These are phyloP conservation scores for Colletotrichum lindemuthianum DNA, from an alignment of 2,329 filamentous ascomycete genomes.

Conservation along the genomic window DNA sequence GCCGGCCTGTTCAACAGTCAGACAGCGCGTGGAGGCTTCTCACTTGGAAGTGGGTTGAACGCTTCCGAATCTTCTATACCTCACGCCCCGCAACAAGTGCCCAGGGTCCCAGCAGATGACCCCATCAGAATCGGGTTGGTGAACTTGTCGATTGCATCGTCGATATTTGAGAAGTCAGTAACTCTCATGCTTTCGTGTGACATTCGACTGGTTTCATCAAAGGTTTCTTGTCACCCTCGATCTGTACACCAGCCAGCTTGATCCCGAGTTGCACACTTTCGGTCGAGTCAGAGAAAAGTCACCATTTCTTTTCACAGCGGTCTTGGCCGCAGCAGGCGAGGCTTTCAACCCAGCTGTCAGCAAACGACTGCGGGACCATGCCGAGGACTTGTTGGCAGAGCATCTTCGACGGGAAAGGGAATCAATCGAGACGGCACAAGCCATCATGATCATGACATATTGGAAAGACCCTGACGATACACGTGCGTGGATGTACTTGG, in stretches of 20 bases:
- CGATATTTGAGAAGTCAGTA: constrained; percentile 24
- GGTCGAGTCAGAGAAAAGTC: constrained; percentile 47
- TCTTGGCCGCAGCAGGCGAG: constrained; percentile 49
- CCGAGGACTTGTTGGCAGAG: constrained; percentile 43
- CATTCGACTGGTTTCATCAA: not conserved
- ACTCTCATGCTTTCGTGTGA: not conserved
- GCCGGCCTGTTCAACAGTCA: constrained; percentile 46
- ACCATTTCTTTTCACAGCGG: constrained; percentile 47
- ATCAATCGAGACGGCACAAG: constrained; percentile 51
- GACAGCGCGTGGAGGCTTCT: constrained; percentile 47
- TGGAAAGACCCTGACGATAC: constrained; percentile 55
- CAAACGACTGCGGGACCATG: constrained; percentile 25
- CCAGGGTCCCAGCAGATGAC: not conserved
- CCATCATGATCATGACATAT: constrained; percentile 50
- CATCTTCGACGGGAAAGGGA: constrained; percentile 47
- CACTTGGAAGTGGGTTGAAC: constrained; percentile 45
- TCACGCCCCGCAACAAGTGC: not conserved
- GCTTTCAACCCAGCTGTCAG: constrained; percentile 48
- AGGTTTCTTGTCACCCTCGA: constrained; percentile 52
- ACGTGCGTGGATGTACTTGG: constrained; percentile 50
- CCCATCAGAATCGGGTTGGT: constrained; percentile 13
- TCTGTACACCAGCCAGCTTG: constrained; percentile 52
- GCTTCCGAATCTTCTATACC: constrained; percentile 1
- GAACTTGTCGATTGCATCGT: constrained; percentile 19
- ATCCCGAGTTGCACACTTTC: constrained; percentile 50